Conservation (phyloP, 257 asterid genomes). For the Rauvolfia tetraphylla region DNA sequence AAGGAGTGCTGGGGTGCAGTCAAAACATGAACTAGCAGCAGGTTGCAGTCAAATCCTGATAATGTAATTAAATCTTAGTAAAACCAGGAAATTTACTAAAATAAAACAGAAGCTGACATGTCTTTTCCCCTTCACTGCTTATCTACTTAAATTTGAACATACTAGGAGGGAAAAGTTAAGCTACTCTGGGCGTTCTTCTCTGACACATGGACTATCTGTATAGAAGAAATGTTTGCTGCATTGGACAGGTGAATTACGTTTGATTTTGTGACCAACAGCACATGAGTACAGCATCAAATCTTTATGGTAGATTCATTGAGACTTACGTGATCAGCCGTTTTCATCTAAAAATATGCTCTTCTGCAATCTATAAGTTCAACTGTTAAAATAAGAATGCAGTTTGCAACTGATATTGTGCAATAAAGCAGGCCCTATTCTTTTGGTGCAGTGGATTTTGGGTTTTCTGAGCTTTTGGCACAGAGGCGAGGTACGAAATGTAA, state of each 20-base stretch:
- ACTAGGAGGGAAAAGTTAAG: no score
- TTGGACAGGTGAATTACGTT: not conserved
- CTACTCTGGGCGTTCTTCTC: no score
- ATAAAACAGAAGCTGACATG: not conserved
- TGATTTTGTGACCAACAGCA: not conserved
- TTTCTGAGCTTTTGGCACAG: constrained; percentile 79
- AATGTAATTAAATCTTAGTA: not conserved
- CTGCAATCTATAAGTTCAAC: not conserved
- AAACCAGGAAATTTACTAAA: not conserved
- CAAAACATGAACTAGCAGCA: not conserved
- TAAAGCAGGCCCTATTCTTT: not conserved
- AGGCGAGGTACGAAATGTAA: constrained; percentile 59
- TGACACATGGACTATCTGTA: not conserved
- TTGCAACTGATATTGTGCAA: not conserved
- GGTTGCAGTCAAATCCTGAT: not conserved
- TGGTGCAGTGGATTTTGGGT: constrained; percentile 74
- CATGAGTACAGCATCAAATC: not conserved
- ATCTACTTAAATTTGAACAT: not conserved
- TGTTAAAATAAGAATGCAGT: not conserved
- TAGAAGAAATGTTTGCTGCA: not conserved
- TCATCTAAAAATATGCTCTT: no score
- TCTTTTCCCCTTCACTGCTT: not conserved
- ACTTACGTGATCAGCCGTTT: not conserved
- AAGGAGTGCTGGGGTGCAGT: not conserved
- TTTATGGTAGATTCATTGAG: not conserved